Conservation (phyloP, 352 stramenopile species). For the Saprolegnia diclina region DNA sequence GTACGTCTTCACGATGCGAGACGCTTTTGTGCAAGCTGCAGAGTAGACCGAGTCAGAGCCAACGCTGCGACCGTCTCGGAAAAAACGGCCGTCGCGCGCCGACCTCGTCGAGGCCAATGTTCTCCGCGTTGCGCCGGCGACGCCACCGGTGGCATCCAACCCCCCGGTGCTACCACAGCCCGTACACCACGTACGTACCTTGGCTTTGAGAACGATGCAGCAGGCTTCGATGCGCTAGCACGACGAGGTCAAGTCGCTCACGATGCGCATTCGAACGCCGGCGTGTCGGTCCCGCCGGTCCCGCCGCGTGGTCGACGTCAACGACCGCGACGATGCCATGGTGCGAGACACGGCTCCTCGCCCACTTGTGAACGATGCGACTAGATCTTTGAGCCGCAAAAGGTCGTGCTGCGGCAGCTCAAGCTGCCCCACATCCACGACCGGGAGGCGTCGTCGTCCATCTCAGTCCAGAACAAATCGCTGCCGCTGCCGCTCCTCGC, state of each 20-base stretch:
- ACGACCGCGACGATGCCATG: neutral
- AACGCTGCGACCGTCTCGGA: neutral
- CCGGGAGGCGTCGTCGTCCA: neutral
- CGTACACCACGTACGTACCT: neutral
- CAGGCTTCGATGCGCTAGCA: neutral
- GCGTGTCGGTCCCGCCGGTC: constrained; percentile 21
- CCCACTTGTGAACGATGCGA: too few species aligned
- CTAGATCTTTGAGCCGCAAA: constrained; percentile 17
- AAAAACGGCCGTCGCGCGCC: neutral
- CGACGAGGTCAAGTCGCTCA: constrained; percentile 20
- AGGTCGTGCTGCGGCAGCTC: constrained; percentile 3
- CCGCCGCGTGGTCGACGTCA: constrained; percentile 7
- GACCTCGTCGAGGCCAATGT: neutral
- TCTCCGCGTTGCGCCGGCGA: neutral
- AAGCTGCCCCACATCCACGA: neutral
- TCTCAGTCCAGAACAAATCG: constrained; percentile 1
- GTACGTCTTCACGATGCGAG: neutral
- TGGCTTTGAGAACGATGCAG: neutral
- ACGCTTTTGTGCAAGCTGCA: too few species aligned
- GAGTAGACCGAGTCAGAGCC: constrained; percentile 17
- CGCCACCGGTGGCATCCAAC: neutral
- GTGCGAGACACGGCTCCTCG: neutral
- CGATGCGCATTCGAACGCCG: constrained; percentile 25
- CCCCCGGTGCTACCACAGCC: neutral
- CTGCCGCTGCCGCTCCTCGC: constrained; percentile 13